A percentile compares a stretch with the other conserved stretches of the same genome.
These are phyloP conservation scores for Podospora fimiseda DNA, from an alignment of 495 filamentous ascomycete genomes.

Conservation along the genomic window DNA sequence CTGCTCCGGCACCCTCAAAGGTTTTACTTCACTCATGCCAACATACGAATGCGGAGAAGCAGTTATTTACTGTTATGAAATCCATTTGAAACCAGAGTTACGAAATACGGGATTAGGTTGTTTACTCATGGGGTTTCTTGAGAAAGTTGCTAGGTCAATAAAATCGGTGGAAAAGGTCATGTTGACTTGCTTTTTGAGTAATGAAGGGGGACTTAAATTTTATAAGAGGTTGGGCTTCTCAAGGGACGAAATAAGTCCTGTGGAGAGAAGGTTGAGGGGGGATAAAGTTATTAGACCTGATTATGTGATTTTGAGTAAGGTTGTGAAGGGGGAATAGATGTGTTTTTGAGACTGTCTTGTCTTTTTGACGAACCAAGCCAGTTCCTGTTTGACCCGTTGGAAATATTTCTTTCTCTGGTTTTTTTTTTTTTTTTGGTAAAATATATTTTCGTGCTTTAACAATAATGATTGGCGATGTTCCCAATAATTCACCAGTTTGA, in stretches of 20 bases:
- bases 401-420: too few species aligned
- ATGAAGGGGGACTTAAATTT: constrained; percentile 54
- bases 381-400: too few species aligned
- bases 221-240: constrained; percentile 64
- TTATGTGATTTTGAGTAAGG: constrained; percentile 68
- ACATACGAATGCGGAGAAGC: constrained; percentile 69
- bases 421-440: too few species aligned
- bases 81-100: constrained; percentile 57
- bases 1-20: constrained; percentile 35
- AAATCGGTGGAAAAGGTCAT: constrained; percentile 64
- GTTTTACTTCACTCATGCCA: constrained; percentile 77
- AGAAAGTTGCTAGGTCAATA: constrained; percentile 36
- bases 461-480: too few species aligned
- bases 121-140: constrained; percentile 39
- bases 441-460: too few species aligned
- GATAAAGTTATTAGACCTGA: constrained; percentile 58
- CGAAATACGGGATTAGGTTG: constrained; percentile 47
- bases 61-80: constrained; percentile 83
- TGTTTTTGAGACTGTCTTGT: background rate
- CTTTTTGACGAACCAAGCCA: too few species aligned
- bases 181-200: constrained; percentile 75
- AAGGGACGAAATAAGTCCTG: constrained; percentile 60
- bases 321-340: constrained; percentile 18
- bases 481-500: too few species aligned
- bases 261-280: constrained; percentile 53